Percentiles rank a stretch among this genome's conserved stretches.
Conservation (phyloP, 441 rosid species). For the Pelargonium fulgidum region DNA sequence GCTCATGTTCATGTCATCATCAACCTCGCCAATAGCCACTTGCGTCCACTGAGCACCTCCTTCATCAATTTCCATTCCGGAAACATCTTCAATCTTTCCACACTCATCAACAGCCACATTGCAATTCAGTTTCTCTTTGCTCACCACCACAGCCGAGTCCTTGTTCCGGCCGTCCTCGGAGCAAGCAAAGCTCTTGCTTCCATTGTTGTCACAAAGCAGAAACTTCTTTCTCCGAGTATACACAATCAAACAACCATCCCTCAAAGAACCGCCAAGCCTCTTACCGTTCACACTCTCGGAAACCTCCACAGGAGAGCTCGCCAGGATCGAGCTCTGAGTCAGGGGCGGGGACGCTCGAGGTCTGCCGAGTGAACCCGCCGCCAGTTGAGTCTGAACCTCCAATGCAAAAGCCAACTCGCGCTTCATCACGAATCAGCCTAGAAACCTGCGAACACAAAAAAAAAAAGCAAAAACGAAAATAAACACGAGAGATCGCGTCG, state of each 20-base stretch:
- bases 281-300: constrained; percentile 35
- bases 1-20: not conserved
- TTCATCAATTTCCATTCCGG: constrained; percentile 9
- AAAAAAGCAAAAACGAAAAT: not conserved
- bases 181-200: constrained; percentile 15
- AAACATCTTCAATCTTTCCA: not conserved
- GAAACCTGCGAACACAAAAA: not conserved
- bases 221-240: constrained; percentile 53
- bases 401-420: constrained; percentile 34
- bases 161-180: constrained; percentile 12
- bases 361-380: constrained; percentile 26
- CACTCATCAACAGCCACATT: not conserved
- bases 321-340: constrained; percentile 16
- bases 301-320: constrained; percentile 22
- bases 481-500: not conserved
- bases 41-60: constrained; percentile 21
- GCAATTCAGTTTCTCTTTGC: not conserved
- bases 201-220: constrained; percentile 22
- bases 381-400: constrained; percentile 24
- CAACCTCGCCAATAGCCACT: constrained; percentile 16
- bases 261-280: constrained; percentile 39
- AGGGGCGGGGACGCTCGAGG: constrained; percentile 22
- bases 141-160: not conserved
- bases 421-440: constrained; percentile 33
- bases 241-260: constrained; percentile 63